These are phyloP conservation scores for Anthoceros angustus DNA, from an alignment of 225 moss, liverwort and hornwort genomes.

Conservation along the genomic window DNA sequence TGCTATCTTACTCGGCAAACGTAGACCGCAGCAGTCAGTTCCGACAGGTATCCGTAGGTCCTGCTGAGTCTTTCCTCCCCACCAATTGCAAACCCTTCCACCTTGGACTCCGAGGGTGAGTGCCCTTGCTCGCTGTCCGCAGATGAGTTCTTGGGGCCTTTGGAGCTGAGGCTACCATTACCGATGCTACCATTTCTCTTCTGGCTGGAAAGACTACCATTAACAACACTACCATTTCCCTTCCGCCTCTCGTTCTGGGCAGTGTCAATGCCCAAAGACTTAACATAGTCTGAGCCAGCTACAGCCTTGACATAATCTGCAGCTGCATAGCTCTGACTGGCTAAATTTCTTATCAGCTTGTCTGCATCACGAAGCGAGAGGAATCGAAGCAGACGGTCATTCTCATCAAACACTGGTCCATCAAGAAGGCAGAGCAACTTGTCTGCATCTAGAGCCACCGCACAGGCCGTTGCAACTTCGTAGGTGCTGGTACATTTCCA, in stretches of 20 bases:
- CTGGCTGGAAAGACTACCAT: slow-evolving; percentile 2
- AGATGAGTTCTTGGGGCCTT: too few species aligned
- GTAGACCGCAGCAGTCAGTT: slow-evolving; percentile 76
- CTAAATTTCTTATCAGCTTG: slow-evolving; percentile 56
- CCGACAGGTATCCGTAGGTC: slow-evolving; percentile 50
- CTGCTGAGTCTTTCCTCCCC: slow-evolving; percentile 68
- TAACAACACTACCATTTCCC: slow-evolving; percentile 1
- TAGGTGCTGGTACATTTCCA: slow-evolving; percentile 94
- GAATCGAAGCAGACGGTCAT: slow-evolving; percentile 48
- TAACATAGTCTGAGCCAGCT: slow-evolving; percentile 63
- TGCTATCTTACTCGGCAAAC: slow-evolving; percentile 58
- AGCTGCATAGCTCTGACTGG: slow-evolving; percentile 63
- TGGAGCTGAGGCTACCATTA: too few species aligned
- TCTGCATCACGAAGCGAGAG: slow-evolving; percentile 79
- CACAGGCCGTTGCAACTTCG: slow-evolving; percentile 94
- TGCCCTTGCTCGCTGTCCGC: slow-evolving; percentile 6
- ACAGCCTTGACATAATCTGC: slow-evolving; percentile 89
- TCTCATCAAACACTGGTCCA: slow-evolving; percentile 61
- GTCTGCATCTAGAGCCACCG: slow-evolving; percentile 73
- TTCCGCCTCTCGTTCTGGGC: slow-evolving; percentile 14
- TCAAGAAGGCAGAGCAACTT: slow-evolving; percentile 66
- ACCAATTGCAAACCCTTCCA: slow-evolving; percentile 78
- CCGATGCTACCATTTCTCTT: slow-evolving; percentile 3
- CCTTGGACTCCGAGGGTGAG: slow-evolving; percentile 3
- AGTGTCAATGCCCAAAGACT: slow-evolving; percentile 52